A percentile compares a stretch with the other conserved stretches of the same genome.
Conservation (phyloP, 192 early-diverging fungal species). For the Coemansia biformis region DNA sequence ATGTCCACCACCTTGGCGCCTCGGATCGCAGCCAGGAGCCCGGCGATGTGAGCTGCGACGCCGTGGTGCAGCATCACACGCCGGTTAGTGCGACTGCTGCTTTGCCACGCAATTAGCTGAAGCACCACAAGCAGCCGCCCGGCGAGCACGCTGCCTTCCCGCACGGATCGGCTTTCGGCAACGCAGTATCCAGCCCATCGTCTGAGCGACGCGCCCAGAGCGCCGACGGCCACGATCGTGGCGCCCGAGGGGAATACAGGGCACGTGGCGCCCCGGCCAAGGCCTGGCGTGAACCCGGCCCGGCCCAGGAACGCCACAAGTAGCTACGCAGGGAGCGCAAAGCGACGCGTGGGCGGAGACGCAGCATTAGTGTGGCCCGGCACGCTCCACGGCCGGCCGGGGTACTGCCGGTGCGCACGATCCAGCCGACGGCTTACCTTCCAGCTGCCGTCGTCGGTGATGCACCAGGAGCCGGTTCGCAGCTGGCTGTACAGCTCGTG, state of each 20-base stretch:
- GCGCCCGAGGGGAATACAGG: conserved; percentile 1
- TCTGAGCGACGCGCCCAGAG: neutral
- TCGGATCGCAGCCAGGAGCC: conserved; percentile 13
- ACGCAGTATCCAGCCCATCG: conserved; percentile 2
- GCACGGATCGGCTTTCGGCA: too few relatives aligned
- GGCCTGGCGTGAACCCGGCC: conserved; percentile 4
- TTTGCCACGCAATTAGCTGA: conserved; percentile 17
- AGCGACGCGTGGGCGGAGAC: too few relatives aligned
- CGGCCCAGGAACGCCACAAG: conserved; percentile 6
- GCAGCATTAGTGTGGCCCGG: too few relatives aligned
- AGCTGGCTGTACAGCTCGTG: conserved; percentile 9
- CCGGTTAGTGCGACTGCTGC: conserved; percentile 11
- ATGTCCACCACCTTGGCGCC: conserved; percentile 6
- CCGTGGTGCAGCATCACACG: conserved; percentile 29
- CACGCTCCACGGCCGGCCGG: too few relatives aligned
- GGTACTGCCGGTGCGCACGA: too few relatives aligned
- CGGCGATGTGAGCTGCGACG: neutral
- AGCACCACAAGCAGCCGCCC: conserved; percentile 16
- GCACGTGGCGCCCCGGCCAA: neutral
- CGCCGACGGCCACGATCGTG: conserved; percentile 1
- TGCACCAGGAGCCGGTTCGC: conserved; percentile 13
- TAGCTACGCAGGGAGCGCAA: conserved; percentile 2
- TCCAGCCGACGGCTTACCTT: conserved; percentile 13
- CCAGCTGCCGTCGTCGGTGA: conserved; percentile 22
- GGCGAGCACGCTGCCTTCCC: neutral